Evolutionary conservation across 176 grass and related monocot species (phyloP).

Genomic region (sorghum (Sorghum bicolor)): DNA sequence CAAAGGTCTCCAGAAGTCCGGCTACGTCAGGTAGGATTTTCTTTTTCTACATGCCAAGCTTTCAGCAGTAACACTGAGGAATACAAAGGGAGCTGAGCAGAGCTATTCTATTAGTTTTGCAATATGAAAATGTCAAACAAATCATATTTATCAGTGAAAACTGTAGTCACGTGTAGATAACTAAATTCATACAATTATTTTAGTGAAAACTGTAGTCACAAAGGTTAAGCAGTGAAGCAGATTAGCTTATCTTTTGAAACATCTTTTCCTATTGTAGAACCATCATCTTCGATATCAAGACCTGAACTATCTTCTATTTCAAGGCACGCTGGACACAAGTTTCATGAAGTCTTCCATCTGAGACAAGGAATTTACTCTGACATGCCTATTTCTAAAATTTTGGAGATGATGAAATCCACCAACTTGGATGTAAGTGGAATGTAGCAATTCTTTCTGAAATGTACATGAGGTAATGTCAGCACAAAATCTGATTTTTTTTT

Average conservation of each 20-base stretch:
- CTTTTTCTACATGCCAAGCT: background rate
- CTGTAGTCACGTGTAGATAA: background rate
- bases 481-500: conserved; percentile 1
- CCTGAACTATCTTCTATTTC: conserved; percentile 41
- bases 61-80: background rate
- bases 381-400: conserved; percentile 57
- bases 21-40: conserved; percentile 32
- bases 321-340: conserved; percentile 55
- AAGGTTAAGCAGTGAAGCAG: conserved; percentile 13
- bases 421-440: conserved; percentile 59
- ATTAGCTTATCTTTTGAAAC: background rate
- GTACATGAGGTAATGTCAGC: background rate
- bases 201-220: background rate
- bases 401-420: conserved; percentile 68
- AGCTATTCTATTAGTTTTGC: background rate
- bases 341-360: conserved; percentile 71
- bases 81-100: background rate
- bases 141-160: background rate
- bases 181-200: background rate
- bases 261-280: conserved; percentile 38
- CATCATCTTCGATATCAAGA: conserved; percentile 24
- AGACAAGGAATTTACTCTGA: conserved; percentile 63
- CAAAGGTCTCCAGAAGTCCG: conserved; percentile 20
- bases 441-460: background rate
- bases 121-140: background rate